A percentile compares a stretch with the other conserved stretches of the same genome.
These are phyloP conservation scores for Pisolithus albus DNA, from an alignment of 768 basidiomycete genomes.

Conservation along the genomic window DNA sequence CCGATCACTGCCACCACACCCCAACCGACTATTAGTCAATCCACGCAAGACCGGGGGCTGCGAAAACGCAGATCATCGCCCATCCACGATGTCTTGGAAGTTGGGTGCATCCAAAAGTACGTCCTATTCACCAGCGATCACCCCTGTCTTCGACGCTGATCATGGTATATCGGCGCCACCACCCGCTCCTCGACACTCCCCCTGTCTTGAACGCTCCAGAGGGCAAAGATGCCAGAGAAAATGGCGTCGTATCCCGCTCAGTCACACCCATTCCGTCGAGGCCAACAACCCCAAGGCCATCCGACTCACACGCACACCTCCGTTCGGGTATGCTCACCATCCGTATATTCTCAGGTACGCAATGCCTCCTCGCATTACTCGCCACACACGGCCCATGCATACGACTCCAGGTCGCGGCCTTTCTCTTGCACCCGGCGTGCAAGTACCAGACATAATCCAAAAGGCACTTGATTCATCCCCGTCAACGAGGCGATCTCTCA, in stretches of 20 bases:
- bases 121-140: slow-evolving; percentile 1
- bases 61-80: not conserved
- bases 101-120: slow-evolving; percentile 34
- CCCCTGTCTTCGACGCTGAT: not conserved
- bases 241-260: slow-evolving; percentile 67
- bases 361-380: slow-evolving; percentile 11
- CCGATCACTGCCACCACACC: not conserved
- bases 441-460: slow-evolving; percentile 80
- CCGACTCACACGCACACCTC: slow-evolving; percentile 49
- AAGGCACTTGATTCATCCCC: slow-evolving; percentile 65
- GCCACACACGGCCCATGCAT: not conserved
- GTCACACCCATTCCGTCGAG: slow-evolving; percentile 77
- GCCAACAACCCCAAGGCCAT: slow-evolving; percentile 67
- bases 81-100: slow-evolving; percentile 51
- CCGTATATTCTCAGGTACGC: slow-evolving; percentile 84
- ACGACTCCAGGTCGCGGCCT: slow-evolving; percentile 62
- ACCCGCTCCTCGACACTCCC: slow-evolving; percentile 4
- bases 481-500: slow-evolving; percentile 48
- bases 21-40: not conserved
- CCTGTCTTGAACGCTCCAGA: slow-evolving; percentile 32
- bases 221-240: slow-evolving; percentile 64
- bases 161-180: slow-evolving; percentile 18
- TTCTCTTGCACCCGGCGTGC: slow-evolving; percentile 67
- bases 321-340: slow-evolving; percentile 92
- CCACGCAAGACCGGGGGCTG: not conserved